phyloP scores from a whole-genome alignment of 164 flowering plant species.

The Brasenia schreberi region DNA sequence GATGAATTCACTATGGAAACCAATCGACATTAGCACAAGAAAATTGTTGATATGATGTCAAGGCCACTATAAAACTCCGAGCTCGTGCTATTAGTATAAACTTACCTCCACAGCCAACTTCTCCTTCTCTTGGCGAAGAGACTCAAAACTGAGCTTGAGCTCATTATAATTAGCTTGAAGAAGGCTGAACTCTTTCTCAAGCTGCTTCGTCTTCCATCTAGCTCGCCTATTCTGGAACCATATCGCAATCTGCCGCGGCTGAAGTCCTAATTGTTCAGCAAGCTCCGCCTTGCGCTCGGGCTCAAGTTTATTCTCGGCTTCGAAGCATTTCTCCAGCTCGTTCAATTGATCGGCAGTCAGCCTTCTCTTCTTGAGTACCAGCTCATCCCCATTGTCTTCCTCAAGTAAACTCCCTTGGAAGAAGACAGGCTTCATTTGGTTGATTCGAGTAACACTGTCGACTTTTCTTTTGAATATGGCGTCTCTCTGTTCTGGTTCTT shows the following conservation, averaged over 20 bases:
- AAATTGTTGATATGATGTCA: no score
- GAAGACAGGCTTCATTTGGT: no score
- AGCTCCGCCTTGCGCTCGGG: slow-evolving; percentile 70
- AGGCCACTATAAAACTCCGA: no score
- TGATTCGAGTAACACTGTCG: no score
- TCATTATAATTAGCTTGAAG: slow-evolving; percentile 45
- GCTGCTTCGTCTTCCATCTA: slow-evolving; percentile 38
- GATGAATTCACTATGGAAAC: no score
- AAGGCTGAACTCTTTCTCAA: slow-evolving; percentile 42
- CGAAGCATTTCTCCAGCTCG: slow-evolving; percentile 60
- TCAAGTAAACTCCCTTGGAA: no score
- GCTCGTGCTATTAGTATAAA: no score
- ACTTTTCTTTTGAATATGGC: no score
- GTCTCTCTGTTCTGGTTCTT: no score
- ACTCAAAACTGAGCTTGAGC: slow-evolving; percentile 45
- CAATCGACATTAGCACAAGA: no score
- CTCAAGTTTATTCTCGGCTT: slow-evolving; percentile 81
- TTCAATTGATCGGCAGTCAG: slow-evolving; percentile 47
- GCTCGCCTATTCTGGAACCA: slow-evolving; percentile 50
- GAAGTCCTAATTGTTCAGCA: slow-evolving; percentile 62
- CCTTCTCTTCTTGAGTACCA: slow-evolving; percentile 45
- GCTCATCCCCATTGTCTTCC: no score
- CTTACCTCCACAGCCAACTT: slow-evolving; percentile 55
- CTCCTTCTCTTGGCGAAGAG: slow-evolving; percentile 58
- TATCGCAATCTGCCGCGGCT: slow-evolving; percentile 65